A percentile compares a stretch with the other conserved stretches of the same genome.
Conservation (phyloP, 345 rosid species). For the Iberis pinnata region DNA sequence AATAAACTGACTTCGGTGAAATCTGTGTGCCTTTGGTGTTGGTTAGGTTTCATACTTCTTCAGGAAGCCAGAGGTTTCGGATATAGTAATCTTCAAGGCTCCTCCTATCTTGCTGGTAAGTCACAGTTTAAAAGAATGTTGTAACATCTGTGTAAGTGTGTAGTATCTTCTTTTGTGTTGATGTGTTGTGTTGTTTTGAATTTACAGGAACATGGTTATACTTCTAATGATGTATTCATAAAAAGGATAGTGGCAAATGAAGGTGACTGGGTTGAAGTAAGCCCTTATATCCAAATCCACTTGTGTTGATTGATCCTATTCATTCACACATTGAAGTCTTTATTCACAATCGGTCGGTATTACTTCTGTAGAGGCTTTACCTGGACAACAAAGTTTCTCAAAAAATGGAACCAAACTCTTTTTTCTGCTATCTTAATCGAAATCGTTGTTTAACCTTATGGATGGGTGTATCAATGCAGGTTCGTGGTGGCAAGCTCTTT, state of each 20-base stretch:
- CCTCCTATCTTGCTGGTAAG: conserved; percentile 71
- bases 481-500: conserved; percentile 59
- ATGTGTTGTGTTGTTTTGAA: conserved; percentile 2
- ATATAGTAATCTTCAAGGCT: conserved; percentile 76
- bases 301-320: conserved; percentile 32
- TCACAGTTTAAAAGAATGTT: not conserved
- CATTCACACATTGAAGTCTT: conserved; percentile 8
- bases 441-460: conserved; percentile 1
- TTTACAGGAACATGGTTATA: conserved; percentile 53
- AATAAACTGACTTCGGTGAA: not conserved
- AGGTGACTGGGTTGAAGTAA: conserved; percentile 85
- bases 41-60: conserved; percentile 74
- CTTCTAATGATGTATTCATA: conserved; percentile 55
- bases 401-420: conserved; percentile 3
- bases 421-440: not conserved
- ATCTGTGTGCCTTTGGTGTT: conserved; percentile 11
- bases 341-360: conserved; percentile 19
- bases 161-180: not conserved
- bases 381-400: conserved; percentile 10
- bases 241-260: conserved; percentile 91
- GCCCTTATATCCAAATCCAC: conserved; percentile 35
- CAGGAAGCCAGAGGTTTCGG: conserved; percentile 75
- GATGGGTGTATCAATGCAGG: conserved; percentile 34
- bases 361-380: conserved; percentile 10
- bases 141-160: not conserved